A percentile compares a stretch with the other conserved stretches of the same genome.
Conservation (phyloP, 345 rosid genomes). For the Gossypium herbaceum region DNA sequence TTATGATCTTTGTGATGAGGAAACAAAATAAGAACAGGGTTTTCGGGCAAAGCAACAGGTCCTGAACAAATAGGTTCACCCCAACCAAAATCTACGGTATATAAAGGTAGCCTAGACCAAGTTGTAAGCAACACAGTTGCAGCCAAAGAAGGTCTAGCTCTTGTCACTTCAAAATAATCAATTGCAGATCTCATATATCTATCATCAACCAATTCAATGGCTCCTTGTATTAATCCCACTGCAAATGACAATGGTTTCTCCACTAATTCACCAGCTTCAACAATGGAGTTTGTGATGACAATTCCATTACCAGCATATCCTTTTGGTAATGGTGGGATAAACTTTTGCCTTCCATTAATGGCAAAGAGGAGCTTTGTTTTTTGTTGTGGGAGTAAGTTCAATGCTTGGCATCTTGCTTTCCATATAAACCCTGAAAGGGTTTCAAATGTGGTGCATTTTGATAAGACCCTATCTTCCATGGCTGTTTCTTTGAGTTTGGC, state of each 20-base stretch:
- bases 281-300: constrained; percentile 54
- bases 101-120: constrained; percentile 76
- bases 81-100: constrained; percentile 83
- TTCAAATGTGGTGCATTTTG: constrained; percentile 63
- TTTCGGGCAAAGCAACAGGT: constrained; percentile 80
- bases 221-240: constrained; percentile 49
- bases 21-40: constrained; percentile 70
- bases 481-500: constrained; percentile 49
- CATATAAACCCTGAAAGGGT: constrained; percentile 71
- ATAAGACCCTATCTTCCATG: constrained; percentile 36
- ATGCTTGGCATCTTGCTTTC: constrained; percentile 65
- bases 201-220: constrained; percentile 56
- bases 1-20: constrained; percentile 57
- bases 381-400: constrained; percentile 54
- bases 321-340: constrained; percentile 55
- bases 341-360: constrained; percentile 55
- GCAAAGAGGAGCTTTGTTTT: constrained; percentile 75
- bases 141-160: constrained; percentile 73
- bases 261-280: constrained; percentile 60
- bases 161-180: constrained; percentile 72
- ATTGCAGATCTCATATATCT: constrained; percentile 79
- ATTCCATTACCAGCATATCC: constrained; percentile 85
- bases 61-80: constrained; percentile 70
- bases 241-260: constrained; percentile 46
- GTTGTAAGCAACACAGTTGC: constrained; percentile 76